phyloP scores from a whole-genome alignment of 2,329 filamentous ascomycete species.

The Chaetomium sp. region DNA sequence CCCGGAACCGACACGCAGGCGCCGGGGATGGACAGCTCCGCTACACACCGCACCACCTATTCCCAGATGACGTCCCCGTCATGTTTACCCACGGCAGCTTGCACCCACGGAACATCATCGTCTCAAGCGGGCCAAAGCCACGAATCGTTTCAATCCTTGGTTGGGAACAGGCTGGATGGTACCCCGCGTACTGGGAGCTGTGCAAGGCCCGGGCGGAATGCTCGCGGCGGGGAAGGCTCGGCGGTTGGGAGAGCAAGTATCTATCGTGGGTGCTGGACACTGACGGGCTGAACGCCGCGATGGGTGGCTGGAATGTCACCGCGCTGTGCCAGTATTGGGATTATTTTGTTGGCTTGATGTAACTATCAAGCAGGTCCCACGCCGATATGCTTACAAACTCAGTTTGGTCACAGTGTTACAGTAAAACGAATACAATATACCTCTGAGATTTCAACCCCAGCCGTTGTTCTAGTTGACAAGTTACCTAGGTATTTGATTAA shows the following conservation, averaged over 20 bases:
- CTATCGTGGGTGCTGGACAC: slow-evolving; percentile 24
- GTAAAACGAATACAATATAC: too few relatives aligned
- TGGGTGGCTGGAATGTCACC: slow-evolving; percentile 20
- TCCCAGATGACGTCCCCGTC: slow-evolving; percentile 25
- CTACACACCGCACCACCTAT: slow-evolving; percentile 27
- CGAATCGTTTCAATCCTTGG: slow-evolving; percentile 23
- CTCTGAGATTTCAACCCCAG: too few relatives aligned
- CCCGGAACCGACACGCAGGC: slow-evolving; percentile 17
- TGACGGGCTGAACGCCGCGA: slow-evolving; percentile 14
- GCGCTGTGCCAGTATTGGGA: slow-evolving; percentile 31
- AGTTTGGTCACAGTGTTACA: too few relatives aligned
- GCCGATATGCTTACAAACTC: too few relatives aligned
- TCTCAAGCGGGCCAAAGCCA: slow-evolving; percentile 26
- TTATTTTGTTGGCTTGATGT: slow-evolving; percentile 29
- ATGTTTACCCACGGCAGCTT: slow-evolving; percentile 30
- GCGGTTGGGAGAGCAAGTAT: slow-evolving; percentile 27
- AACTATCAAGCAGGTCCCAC: neutral
- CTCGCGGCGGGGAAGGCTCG: slow-evolving; percentile 8
- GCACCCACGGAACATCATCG: slow-evolving; percentile 30
- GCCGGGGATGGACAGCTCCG: slow-evolving; percentile 5
- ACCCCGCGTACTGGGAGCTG: slow-evolving; percentile 33
- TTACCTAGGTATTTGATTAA: too few relatives aligned
- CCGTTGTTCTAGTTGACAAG: too few relatives aligned
- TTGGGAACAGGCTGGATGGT: slow-evolving; percentile 33
- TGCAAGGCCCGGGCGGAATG: slow-evolving; percentile 30